Evolutionary conservation across 2,329 filamentous ascomycete species (phyloP).

Genomic region (Hypoxylon sp.): DNA sequence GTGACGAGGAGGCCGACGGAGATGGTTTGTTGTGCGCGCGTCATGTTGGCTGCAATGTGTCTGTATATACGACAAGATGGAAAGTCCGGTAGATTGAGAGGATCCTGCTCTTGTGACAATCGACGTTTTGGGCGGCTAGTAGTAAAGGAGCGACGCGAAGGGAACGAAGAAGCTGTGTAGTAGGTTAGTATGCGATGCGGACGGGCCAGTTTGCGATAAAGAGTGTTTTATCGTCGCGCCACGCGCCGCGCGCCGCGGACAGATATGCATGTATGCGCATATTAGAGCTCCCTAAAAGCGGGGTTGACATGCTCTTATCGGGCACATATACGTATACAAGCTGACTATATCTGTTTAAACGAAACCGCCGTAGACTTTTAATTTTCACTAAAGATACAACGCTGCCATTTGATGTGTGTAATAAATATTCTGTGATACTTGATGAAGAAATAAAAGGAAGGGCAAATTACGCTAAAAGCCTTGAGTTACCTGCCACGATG

Average conservation of each 20-base stretch:
- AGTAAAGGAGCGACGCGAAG: conserved; percentile 41
- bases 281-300: not conserved
- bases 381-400: too few species aligned
- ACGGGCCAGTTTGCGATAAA: conserved; percentile 12
- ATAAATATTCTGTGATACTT: too few species aligned
- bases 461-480: not conserved
- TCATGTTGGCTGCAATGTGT: conserved; percentile 75
- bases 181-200: conserved; percentile 9
- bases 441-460: not conserved
- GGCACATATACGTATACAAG: not conserved
- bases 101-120: conserved; percentile 5
- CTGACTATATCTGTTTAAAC: not conserved
- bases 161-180: conserved; percentile 4
- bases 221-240: conserved; percentile 18
- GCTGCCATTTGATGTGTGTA: too few species aligned
- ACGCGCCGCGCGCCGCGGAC: conserved; percentile 17
- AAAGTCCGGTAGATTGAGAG: not conserved
- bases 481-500: not conserved
- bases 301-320: not conserved
- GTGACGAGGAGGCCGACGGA: conserved; percentile 89
- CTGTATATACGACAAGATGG: not conserved
- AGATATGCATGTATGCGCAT: conserved; percentile 9
- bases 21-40: conserved; percentile 92
- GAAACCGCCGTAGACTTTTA: not conserved
- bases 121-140: not conserved